phyloP scores from a whole-genome alignment of 1,284 basidiomycete genomes.

The Irpex lacteus region DNA sequence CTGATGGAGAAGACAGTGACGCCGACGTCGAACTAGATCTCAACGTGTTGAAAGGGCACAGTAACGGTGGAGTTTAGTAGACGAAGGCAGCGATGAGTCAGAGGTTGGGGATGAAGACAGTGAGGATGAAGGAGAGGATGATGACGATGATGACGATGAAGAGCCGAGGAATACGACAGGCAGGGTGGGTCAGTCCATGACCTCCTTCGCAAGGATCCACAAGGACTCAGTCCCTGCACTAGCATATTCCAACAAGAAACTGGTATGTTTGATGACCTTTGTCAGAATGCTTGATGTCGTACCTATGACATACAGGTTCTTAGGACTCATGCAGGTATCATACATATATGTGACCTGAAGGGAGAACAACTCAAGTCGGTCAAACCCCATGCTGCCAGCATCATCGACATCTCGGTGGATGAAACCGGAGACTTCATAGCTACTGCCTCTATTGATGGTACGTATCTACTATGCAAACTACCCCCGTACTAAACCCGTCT shows the following conservation, averaged over 20 bases:
- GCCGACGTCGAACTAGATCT: slow-evolving; percentile 8
- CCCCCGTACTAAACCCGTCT: not conserved
- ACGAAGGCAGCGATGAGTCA: slow-evolving; percentile 20
- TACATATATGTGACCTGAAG: slow-evolving; percentile 81
- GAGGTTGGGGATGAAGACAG: slow-evolving; percentile 35
- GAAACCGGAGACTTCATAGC: slow-evolving; percentile 86
- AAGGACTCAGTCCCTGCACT: slow-evolving; percentile 88
- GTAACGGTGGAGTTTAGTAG: slow-evolving; percentile 14
- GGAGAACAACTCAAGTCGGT: slow-evolving; percentile 89
- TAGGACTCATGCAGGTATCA: slow-evolving; percentile 90
- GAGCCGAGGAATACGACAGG: slow-evolving; percentile 87
- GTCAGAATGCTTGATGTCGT: not conserved
- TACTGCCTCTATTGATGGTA: slow-evolving; percentile 93
- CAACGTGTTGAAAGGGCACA: slow-evolving; percentile 20
- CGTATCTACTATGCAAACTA: slow-evolving; percentile 22
- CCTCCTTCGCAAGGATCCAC: slow-evolving; percentile 52
- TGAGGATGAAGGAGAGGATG: slow-evolving; percentile 51
- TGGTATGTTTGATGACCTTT: slow-evolving; percentile 46
- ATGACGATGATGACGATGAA: slow-evolving; percentile 69
- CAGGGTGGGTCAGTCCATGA: slow-evolving; percentile 75
- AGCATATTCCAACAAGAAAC: slow-evolving; percentile 69
- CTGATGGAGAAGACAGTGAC: not conserved
- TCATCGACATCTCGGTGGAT: slow-evolving; percentile 87
- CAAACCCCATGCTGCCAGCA: slow-evolving; percentile 88
- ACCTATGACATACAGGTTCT: slow-evolving; percentile 52